Base-by-base conservation (phyloP, 1,284 basidiomycete genomes). In the Rhodotorula sp. region DNA sequence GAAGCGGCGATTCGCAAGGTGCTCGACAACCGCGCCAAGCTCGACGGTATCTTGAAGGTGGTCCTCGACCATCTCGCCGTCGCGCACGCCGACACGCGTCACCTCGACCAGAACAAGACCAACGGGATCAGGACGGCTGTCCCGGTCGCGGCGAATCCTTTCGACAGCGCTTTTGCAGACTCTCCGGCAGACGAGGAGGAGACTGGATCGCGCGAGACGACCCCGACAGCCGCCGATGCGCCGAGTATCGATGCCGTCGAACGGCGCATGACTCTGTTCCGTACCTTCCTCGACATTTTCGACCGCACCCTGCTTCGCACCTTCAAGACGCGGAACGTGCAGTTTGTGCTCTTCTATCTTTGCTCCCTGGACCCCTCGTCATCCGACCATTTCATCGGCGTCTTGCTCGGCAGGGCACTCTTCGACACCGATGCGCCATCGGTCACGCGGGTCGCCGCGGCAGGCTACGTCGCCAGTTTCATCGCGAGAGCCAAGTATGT, bases 311-410 rank as follows among this genome's bases (percentile, higher is more conserved):
- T 99, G 79, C 86, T 99, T 59, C 90, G 90, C 49, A 99, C 97
- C 0, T 95, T 95, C 84, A 93, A 95, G 80, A 97, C 93, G 0
- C 91, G 95, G 56, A 95, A 99, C 80, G 95, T 94, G 2, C 97
- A 99, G 78, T 99, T 99, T 82, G 85, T 99, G 70, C 79, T 99
- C 59, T 99, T 99, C 85, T 95, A 93, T 89, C 93, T 90, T 79
- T 87, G 93, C 31, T 97, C 95, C 1, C 87, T 97, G 66, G 89
- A 95, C 75, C 84, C 89, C 14, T 88, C 92, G 70, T 97, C 95
- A 78, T 88, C 91, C 56, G 95, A 99, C 80, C 86, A 92, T 68
- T 97, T 99, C 80, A 90, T 94, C 69, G 95, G 95, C 56, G 88
- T 94, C 78, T 88, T 99, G 38, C 89, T 98, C 58, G 90, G 90